These are phyloP conservation scores for Oryza meyeriana DNA, from an alignment of 176 grass and related monocot species.

Conservation along the genomic window DNA sequence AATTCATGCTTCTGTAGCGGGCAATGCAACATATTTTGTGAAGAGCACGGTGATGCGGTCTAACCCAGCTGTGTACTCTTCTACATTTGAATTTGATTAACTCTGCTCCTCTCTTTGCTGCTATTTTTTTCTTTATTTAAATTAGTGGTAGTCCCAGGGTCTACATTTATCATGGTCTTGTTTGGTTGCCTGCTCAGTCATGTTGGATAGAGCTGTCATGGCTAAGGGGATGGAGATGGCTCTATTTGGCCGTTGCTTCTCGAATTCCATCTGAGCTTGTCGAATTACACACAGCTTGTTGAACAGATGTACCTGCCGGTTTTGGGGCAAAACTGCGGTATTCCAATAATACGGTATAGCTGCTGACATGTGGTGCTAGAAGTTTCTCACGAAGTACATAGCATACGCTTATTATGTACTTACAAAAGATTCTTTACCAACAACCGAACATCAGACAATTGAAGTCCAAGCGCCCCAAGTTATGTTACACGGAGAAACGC, in stretches of 20 bases:
- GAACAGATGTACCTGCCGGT: not conserved
- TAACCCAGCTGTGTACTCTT: not conserved
- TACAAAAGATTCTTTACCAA: conserved; percentile 18
- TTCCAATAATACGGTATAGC: not conserved
- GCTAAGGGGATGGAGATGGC: not conserved
- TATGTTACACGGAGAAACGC: conserved; percentile 44
- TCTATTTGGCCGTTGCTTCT: not conserved
- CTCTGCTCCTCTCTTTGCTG: not conserved
- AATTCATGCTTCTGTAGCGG: not conserved
- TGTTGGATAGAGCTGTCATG: too few relatives aligned
- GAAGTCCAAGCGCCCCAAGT: not conserved
- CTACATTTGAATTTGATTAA: not conserved
- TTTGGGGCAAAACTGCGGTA: not conserved
- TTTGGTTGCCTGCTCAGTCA: too few relatives aligned
- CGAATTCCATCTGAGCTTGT: not conserved
- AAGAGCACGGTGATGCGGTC: not conserved
- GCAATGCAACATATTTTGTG: not conserved
- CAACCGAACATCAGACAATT: conserved; percentile 22
- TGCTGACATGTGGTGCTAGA: not conserved
- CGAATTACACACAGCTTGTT: not conserved
- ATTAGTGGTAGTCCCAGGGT: not conserved
- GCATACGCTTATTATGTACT: conserved; percentile 25
- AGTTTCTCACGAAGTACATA: conserved; percentile 1
- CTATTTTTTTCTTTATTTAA: not conserved
- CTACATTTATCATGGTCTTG: not conserved